Evolutionary conservation across 192 early-diverging fungal species (phyloP), one percentile per base, ranked within the genome.

Genomic region (Coemansia sp.): DNA sequence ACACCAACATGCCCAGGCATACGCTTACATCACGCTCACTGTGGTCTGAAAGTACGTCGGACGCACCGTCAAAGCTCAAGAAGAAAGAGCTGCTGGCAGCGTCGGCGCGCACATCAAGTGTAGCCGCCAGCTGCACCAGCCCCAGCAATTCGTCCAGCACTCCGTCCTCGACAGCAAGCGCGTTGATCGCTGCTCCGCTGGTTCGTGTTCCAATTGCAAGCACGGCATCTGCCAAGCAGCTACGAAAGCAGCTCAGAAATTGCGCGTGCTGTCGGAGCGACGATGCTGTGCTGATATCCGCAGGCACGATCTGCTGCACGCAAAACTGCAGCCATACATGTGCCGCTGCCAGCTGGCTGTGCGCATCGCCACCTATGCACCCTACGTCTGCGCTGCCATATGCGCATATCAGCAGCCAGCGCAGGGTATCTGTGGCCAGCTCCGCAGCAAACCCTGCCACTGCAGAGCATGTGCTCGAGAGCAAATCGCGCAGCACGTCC

Each of bases 41-140:
- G 44, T 38, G 4, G 10, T 16, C 24, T n/a, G 21, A 7, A 0
- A 31, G 32, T 9, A 4, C n/a, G n/a, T 28, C 22, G 9, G 38
- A 32, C 5, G 29, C 56, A 9, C 40, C 25, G 14, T 22, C 59
- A 62, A 60, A 51, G 21, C 62, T 64, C 2, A 60, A 51, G 52
- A 62, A 42, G 16, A 27, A 7, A 18, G 58, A 65, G 25, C 30
- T 45, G 25, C 33, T 49, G 4, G 6, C 31, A 19, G 33, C 16
- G 4, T 27, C 30, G 3, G 27, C 16, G 24, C 52, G 25, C 14
- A 42, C 14, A 38, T 63, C 60, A 7, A 74, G 12, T 2, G 57
- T 68, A n/a, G 54, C 54, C 5, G 48, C 62, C 32, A 64, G 47
- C 40, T 69, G 72, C 22, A 61, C 31, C 47, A 64, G 30, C 14